Percentiles rank a stretch among this genome's conserved stretches.
phyloP scores from a whole-genome alignment of 2,329 filamentous ascomycete species.

The Talaromyces sp. region DNA sequence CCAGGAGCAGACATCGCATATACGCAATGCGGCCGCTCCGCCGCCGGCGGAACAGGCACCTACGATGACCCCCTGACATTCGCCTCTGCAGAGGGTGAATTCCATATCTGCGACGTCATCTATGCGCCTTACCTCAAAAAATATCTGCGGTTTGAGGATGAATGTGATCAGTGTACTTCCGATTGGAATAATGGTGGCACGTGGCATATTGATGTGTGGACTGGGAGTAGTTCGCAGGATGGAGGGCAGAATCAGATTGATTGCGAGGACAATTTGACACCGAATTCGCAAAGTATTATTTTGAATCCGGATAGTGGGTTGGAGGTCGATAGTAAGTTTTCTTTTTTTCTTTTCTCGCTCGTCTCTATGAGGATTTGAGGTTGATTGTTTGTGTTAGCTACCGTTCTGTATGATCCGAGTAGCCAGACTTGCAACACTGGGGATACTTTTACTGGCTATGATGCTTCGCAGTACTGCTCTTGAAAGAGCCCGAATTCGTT shows the following conservation, averaged over 20 bases:
- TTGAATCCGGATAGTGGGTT: conserved; percentile 32
- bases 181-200: conserved; percentile 28
- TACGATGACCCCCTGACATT: conserved; percentile 46
- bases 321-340: conserved; percentile 33
- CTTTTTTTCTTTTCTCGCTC: conserved; percentile 2
- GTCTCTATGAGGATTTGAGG: neutral
- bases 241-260: conserved; percentile 36
- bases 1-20: conserved; percentile 38
- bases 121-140: conserved; percentile 49
- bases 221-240: conserved; percentile 32
- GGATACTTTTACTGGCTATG: conserved; percentile 11
- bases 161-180: conserved; percentile 33
- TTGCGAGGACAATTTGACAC: conserved; percentile 40
- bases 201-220: conserved; percentile 42
- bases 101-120: conserved; percentile 46
- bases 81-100: conserved; percentile 43
- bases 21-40: conserved; percentile 35
- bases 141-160: conserved; percentile 43
- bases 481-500: neutral
- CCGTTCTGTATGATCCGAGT: conserved; percentile 2
- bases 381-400: neutral
- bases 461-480: conserved; percentile 17
- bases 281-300: conserved; percentile 32
- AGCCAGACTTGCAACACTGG: conserved; percentile 7
- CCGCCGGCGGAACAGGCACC: conserved; percentile 46